These are phyloP conservation scores for Penicillium daleae DNA, from an alignment of 495 filamentous ascomycete species.

Conservation along the genomic window DNA sequence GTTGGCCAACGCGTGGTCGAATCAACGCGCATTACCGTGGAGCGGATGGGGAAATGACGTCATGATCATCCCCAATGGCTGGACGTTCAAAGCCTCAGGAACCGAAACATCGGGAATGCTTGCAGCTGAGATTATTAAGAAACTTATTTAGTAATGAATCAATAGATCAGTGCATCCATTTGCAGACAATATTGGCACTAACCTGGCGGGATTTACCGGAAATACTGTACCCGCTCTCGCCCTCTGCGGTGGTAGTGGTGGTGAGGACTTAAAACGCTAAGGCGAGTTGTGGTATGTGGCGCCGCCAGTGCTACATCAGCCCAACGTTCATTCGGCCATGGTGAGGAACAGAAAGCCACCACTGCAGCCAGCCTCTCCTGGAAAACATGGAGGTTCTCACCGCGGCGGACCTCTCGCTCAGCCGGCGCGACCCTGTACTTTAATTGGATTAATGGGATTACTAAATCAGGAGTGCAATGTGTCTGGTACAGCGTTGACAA, in stretches of 20 bases:
- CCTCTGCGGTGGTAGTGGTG: neutral
- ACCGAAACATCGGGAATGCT: constrained; percentile 5
- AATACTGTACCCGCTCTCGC: neutral
- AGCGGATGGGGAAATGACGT: constrained; percentile 24
- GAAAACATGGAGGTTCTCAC: neutral
- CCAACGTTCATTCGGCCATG: neutral
- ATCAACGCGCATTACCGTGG: constrained; percentile 10
- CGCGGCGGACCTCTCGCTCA: neutral
- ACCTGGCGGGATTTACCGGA: neutral
- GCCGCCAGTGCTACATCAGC: constrained; percentile 10
- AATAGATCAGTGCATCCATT: neutral
- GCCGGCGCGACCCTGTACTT: neutral
- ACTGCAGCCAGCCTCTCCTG: constrained; percentile 8
- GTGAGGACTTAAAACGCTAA: neutral
- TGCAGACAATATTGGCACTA: neutral
- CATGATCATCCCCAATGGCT: constrained; percentile 15
- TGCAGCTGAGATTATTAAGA: neutral
- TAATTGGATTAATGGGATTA: neutral
- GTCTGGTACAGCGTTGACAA: neutral
- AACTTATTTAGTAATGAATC: neutral
- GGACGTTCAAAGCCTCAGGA: constrained; percentile 23
- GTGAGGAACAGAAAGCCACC: constrained; percentile 5
- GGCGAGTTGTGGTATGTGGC: constrained; percentile 8
- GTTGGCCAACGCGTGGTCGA: neutral
- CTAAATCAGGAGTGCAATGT: neutral